Base-by-base conservation (phyloP, 768 basidiomycete genomes). In the Lyophyllum decastes region DNA sequence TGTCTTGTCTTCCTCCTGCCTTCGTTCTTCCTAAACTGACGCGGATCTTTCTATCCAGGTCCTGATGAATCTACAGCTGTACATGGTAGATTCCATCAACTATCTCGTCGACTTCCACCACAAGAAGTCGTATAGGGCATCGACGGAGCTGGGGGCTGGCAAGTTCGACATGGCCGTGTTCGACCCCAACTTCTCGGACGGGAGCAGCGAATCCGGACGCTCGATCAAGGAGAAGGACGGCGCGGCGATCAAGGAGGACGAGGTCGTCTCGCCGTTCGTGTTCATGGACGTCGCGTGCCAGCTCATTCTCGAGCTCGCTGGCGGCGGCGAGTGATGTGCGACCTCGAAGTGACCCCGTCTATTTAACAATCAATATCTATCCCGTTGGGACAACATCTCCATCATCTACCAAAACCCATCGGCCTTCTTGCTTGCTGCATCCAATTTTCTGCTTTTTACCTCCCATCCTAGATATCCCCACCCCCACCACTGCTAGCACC, bases 31-130 rank as follows among this genome's bases (percentile, higher is more conserved):
- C 24, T 5, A 40, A 0, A 26, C 40, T 61, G 46, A 57, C 16
- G 45, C 33, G 24, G 47, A 54, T 27, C 47, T 52, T 30, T 49
- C 24, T 55, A 49, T 0, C 14, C 66, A 95, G 94, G 87, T 97
- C 6, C 79, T 97, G 34, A 98, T 98, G 95, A 97, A 99, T 72
- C 82, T 99, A 1, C 95, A 98, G 65, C 82, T 98, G 38, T 99
- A 98, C 71, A 91, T 93, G 82, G 94, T 99, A 19, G 96, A 99
- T 69, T 87, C 88, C 22, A 87, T 88, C 71, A 98, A 98, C 74
- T 98, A 98, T 73, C 83, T 99, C 26, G 97, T 99, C 55, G 96
- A 98, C 70, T 99, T 99, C 75, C 89, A 97, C 65, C 95, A 98
- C 77, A 94, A 97, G 72, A 95, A 94, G 69, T 91, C 94, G 51